Evolutionary conservation across 116 monocot species (phyloP), one percentile per base, ranked within the genome.

Genomic region (Trichopus zeylanicus): DNA sequence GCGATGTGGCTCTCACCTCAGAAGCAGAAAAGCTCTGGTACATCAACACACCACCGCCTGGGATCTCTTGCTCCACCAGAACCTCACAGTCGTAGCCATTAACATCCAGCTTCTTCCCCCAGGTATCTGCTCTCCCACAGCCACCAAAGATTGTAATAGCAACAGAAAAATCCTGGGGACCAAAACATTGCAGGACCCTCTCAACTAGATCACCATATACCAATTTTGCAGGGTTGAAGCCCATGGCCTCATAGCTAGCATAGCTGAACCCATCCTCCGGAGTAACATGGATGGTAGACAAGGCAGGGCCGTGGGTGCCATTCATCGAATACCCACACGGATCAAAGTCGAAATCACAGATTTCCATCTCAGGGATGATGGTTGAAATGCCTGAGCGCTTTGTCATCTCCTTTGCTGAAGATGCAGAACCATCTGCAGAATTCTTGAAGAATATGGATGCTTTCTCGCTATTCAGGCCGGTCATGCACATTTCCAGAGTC

Each of bases 321-420:
- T 91, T 91, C 91, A 91, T 91, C 0, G 91, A 91, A 35, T 91
- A 91, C 21, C 91, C 91, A 51, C 91, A 91, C 15, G 91, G 91
- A 2, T 91, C 91, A 26, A 91, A 91, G 24, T 77, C 86, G 55
- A 86, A 86, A 51, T 91, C 91, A 28, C 91, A 91, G 29, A 86
- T 86, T 22, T 91, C 77, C 91, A 91, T 91, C 75, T 86, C 86
- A 0, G 86, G 91, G 13, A 91, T 82, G 4, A 91, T 91, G 22
- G 75, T 57, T 1, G 82, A 67, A 31, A 86, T 86, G 2, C 86
- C 86, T 48, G 91, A 72, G 6, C 48, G 53, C 61, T 74, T 68
- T 0, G 85, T 91, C 85, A 91, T 91, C 49, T 74, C 69, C 62
- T 89, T 62, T 8, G 67, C 61, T 21, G 61, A 61, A 3, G 52